Base-by-base conservation (phyloP, 2,329 filamentous ascomycete genomes). In the Monilinia polystroma region DNA sequence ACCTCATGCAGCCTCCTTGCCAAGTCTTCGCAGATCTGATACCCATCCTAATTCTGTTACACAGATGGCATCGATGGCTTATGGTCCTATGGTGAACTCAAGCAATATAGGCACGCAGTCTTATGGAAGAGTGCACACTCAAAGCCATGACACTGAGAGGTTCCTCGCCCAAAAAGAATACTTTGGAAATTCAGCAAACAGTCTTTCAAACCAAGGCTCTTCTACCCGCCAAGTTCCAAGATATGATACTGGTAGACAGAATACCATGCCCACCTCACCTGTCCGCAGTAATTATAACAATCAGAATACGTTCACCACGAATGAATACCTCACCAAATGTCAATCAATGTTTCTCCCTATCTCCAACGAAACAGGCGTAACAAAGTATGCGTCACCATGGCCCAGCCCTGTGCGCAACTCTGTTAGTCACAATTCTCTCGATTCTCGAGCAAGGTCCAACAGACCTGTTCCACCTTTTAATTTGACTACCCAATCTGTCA, bases 241-340 rank as follows among this genome's bases (percentile, higher is more conserved):
- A 74, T 89, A 86, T 71, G 86, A 89, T 70, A 86, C n/a, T 38
- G 58, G 58, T 26, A 51, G 87, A 32, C 87, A 86, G 74, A 81
- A 88, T 73, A 88, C 88, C 71, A 88, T 87, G 69, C 84, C 83
- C 41, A 78, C 84, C 3, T 87, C 85, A 0, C 84, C 84, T 1
- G 74, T 76, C 69, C 84, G 83, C 73, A 72, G 76, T 32, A 53
- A 45, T 18, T 4, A 51, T 26, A 62, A 38, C n/a, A 51, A 62
- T 20, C 45, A 62, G 10, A 26, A 2, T 20, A 7, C 29, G 11
- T 62, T 58, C 63, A 58, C 62, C 14, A 51, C 45, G 3, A 45
- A 51, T 38, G 58, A 62, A 38, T 62, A 62, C 35, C 58, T 62
- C 45, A 41, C 38, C 14, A 62, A 62, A 51, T 62, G 58, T 20